Evolutionary conservation across 2,329 filamentous ascomycete species (phyloP), one percentile per base, ranked within the genome.

Genomic region (Paecilomyces dactylethromorphus): DNA sequence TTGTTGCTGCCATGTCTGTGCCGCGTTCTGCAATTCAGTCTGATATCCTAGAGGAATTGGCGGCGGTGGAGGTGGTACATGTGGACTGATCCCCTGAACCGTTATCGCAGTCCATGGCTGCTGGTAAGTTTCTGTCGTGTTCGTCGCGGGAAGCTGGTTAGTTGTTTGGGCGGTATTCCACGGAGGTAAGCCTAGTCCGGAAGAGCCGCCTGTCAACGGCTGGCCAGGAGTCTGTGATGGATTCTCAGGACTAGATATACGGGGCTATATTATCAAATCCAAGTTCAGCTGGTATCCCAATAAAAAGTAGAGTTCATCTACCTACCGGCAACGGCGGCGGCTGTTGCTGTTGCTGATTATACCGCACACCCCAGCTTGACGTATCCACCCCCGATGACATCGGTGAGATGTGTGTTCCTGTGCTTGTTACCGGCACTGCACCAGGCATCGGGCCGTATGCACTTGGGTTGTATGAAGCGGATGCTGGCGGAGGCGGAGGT

Each of bases 361-460:
- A 79, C 56, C 72, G 71, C 53, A 78, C 76, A 26, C 77, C 77
- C 77, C 77, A 79, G 15, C 65, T 64, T 15, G 72, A 68, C 13
- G 74, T 74, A 62, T 77, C 72, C 22, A 66, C 18, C 6, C 57
- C 59, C 22, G 58, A 35, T 35, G 58, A 51, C 57, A 53, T 56
- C 54, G 60, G 64, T 24, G 64, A 56, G 8, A 60, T 59, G 5
- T 65, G 65, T 24, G 70, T 64, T 11, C 59, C 33, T n/a, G 56
- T 56, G 12, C 55, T 32, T 18, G 56, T 59, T 13, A 60, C 56
- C 22, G 63, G 53, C 12, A 65, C 31, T 21, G 65, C 58, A 50
- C 64, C 64, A 21, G 71, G 69, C 55, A 72, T 75, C 22, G 67
- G 68, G 4, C 73, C 73, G 60, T 75, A 76, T 7, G 60, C 69